Evolutionary conservation across 2,329 filamentous ascomycete genomes (phyloP), one percentile per base, ranked within the genome.

Genomic region (Diaporthe sp.): DNA sequence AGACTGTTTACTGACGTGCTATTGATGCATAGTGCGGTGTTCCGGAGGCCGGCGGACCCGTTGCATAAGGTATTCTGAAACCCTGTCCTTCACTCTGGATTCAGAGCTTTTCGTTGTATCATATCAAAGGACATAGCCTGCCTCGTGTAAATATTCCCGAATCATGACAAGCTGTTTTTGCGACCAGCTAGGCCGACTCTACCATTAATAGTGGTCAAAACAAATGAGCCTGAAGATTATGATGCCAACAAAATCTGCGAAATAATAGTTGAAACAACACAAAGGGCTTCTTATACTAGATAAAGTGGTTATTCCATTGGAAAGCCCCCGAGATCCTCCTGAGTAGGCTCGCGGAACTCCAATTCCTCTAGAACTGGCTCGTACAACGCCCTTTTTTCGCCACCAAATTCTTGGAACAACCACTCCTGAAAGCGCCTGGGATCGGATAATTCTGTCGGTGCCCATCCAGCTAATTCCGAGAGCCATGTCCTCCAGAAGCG

Each of bases 311-410:
- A 22, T 44, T 44, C 13, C 19, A 44, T 9, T 44, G 42, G 42
- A 17, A 44, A 8, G 19, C 6, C 17, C 8, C 8, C 17, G 13
- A 22, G 39, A 32, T 32, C 39, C 25, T 63, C 59, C 25, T 44
- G 7, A 63, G 17, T 9, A 63, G 59, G 37, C 59, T 63, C 5
- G 39, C n/a, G n/a, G 39, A 63, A 47, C 39, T 47, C 25, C 39
- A 63, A 63, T 63, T 65, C 27, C 19, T 65, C 39, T 15, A 47
- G 39, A 47, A 65, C 39, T 65, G 59, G 59, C 59, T 65, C 39
- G 27, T 65, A 65, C 9, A n/a, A 47, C 9, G 10, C 59, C 59
- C 47, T 65, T 39, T 65, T 65, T 47, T 65, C 10, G 39, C 59
- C 39, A 47, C 59, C 59, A n/a, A 65, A 65, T 47, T 65, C 59